Base-by-base conservation (phyloP, 768 basidiomycete genomes). In the Naematelia aurantialba region DNA sequence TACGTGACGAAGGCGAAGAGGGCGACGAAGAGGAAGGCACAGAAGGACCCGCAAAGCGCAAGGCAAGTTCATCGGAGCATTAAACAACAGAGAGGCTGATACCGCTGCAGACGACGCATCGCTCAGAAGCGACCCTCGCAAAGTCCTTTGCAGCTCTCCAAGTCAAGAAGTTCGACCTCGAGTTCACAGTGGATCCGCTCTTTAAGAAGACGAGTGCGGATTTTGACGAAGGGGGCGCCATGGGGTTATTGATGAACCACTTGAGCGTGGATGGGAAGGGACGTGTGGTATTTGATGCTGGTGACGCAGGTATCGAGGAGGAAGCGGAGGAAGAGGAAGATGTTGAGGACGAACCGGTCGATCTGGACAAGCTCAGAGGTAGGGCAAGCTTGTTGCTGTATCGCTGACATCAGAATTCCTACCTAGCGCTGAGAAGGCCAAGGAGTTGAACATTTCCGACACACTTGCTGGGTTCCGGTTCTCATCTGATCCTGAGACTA, bases 181-280 rank as follows among this genome's bases (percentile, higher is more conserved):
- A 97, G 73, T 96, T 96, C 77, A 87, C 85, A 46, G 91, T 99
- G 26, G 96, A 99, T 73, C 96, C 96, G 1, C 81, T 99, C 30
- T 99, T 99, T 80, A 89, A 84, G 79, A 99, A 99, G 81, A 98
- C 96, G 1, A 90, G 87, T 69, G 94, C 90, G 22, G 96, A 99
- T 73, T 98, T 99, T 70, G 96, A 99, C 74, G 96, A 99, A 76
- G 96, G 93, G 44, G 94, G 96, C 49, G 96, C 96, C 0, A 87
- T 89, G 60, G 96, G 96, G 11, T 79, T 99, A 48, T 79, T 99
- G 29, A 94, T 98, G 93, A 98, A 99, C 72, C 96, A 99, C 72
- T 81, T 99, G 0, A 89, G 88, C 2, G 83, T 82, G 17, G 90
- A 93, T 59, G 88, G 89, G 2, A 85, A 84, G 42, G 81, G 97